These are phyloP conservation scores for Aspergillus tubingensis DNA, from an alignment of 2,329 filamentous ascomycete species.

Conservation along the genomic window DNA sequence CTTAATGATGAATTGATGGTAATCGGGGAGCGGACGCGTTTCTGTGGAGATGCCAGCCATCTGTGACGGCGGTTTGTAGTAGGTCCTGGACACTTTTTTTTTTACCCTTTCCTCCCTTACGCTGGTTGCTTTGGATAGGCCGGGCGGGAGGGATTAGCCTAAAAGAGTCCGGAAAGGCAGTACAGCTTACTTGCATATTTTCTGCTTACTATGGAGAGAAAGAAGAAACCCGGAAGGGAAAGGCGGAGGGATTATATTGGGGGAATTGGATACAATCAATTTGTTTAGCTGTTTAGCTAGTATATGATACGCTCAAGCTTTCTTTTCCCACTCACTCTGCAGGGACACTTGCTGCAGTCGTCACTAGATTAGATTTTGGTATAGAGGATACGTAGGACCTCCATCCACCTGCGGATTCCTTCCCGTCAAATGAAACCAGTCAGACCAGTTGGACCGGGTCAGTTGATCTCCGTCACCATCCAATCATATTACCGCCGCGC, in stretches of 20 bases:
- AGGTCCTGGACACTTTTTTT: no score
- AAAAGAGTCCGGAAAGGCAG: not conserved
- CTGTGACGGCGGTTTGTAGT: slow-evolving; percentile 1
- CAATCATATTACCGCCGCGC: slow-evolving; percentile 5
- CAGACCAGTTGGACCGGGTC: slow-evolving; percentile 4
- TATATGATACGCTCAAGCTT: not conserved
- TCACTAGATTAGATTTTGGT: no score
- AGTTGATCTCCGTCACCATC: slow-evolving; percentile 4
- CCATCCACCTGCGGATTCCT: no score
- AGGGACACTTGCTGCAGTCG: not conserved
- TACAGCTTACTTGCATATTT: not conserved
- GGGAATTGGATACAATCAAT: no score
- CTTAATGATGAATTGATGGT: not conserved
- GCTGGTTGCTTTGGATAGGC: not conserved
- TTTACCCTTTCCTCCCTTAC: no score
- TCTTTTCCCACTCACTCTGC: not conserved
- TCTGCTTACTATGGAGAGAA: no score
- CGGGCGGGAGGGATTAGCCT: not conserved
- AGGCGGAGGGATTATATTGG: no score
- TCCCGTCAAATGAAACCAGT: no score
- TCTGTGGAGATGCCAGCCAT: slow-evolving; percentile 18
- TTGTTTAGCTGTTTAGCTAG: not conserved
- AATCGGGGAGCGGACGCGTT: not conserved
- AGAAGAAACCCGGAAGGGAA: no score
- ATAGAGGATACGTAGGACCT: no score